Conservation (phyloP, 805 yeast species). For the Myxozyma kluyveri region DNA sequence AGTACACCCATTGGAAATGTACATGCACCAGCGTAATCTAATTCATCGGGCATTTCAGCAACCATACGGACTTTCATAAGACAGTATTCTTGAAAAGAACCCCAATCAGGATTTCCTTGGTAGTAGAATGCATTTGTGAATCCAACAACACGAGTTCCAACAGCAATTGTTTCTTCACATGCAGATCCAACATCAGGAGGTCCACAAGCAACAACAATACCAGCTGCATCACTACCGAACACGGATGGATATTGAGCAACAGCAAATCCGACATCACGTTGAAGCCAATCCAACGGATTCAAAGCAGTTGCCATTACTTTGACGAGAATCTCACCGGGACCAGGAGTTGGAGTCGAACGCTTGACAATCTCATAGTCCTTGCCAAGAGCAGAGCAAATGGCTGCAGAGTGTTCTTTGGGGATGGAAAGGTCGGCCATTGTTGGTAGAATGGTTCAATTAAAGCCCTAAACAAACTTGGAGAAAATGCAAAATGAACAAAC, state of each 20-base stretch:
- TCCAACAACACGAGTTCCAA: slow-evolving; percentile 15
- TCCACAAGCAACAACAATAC: slow-evolving; percentile 22
- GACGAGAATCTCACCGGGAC: slow-evolving; percentile 24
- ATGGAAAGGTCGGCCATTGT: too few relatives aligned
- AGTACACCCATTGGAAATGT: slow-evolving; percentile 25
- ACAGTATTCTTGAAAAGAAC: slow-evolving; percentile 26
- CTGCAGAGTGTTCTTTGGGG: slow-evolving; percentile 6
- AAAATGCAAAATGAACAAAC: too few relatives aligned
- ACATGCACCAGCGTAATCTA: slow-evolving; percentile 26
- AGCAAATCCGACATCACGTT: not conserved
- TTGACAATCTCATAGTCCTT: not conserved
- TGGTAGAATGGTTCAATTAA: too few relatives aligned
- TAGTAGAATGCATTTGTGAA: not conserved
- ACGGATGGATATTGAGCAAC: slow-evolving; percentile 10
- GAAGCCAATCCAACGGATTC: slow-evolving; percentile 32
- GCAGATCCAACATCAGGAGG: slow-evolving; percentile 3
- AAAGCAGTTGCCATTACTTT: slow-evolving; percentile 27
- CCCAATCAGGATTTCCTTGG: slow-evolving; percentile 17
- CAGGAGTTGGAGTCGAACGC: slow-evolving; percentile 25
- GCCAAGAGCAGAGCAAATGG: not conserved
- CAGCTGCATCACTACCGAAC: slow-evolving; percentile 32
- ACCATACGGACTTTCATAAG: slow-evolving; percentile 9
- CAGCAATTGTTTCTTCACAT: slow-evolving; percentile 1
- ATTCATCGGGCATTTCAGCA: slow-evolving; percentile 25
- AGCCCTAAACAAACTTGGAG: too few relatives aligned